phyloP scores from a whole-genome alignment of 495 filamentous ascomycete species.

The Neurospora hispaniola region DNA sequence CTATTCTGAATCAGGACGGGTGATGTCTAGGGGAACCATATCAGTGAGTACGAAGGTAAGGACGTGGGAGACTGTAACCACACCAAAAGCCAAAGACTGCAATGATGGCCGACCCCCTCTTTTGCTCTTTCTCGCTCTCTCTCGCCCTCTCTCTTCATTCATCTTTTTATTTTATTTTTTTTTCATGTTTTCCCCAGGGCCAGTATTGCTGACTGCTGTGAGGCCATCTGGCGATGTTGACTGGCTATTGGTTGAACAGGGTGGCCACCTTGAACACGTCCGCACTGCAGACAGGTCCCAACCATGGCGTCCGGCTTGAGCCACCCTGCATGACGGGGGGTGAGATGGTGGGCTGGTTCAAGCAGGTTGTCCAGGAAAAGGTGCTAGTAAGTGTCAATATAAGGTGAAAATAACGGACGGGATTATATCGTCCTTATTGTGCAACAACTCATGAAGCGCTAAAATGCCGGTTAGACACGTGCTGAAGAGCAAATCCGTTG shows the following conservation, averaged over 20 bases:
- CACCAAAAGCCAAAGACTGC: background rate
- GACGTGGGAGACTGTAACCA: background rate
- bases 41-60: background rate
- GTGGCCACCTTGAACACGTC: background rate
- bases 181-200: background rate
- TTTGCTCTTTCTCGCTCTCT: background rate
- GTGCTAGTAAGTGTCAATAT: background rate
- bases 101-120: background rate
- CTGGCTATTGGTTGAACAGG: background rate
- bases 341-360: conserved; percentile 4
- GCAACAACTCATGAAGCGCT: background rate
- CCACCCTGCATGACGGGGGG: conserved; percentile 5
- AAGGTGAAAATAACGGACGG: background rate
- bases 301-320: conserved; percentile 9
- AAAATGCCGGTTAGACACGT: background rate
- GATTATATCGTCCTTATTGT: background rate
- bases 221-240: background rate
- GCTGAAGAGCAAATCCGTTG: background rate
- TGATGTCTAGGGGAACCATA: background rate
- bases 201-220: background rate
- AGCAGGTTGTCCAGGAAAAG: background rate
- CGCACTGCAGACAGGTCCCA: conserved; percentile 1
- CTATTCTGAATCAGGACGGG: background rate
- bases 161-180: no score
- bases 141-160: no score